Conservation (phyloP, 441 rosid species). For the Populus hybrid region DNA sequence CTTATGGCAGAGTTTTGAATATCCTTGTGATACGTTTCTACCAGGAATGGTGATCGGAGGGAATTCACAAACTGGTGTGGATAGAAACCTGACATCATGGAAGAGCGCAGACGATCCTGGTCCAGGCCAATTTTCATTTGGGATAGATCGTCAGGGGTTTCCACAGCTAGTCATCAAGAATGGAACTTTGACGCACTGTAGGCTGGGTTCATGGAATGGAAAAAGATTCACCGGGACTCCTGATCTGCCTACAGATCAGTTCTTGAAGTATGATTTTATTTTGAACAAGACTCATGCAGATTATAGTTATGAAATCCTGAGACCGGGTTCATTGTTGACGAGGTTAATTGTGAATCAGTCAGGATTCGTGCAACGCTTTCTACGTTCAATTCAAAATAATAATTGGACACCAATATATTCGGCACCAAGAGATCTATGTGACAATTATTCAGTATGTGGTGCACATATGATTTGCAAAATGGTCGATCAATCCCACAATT, state of each 20-base stretch:
- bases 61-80: constrained; percentile 6
- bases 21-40: constrained; percentile 19
- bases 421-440: not conserved
- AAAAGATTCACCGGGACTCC: constrained; percentile 12
- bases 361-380: not conserved
- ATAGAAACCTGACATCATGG: constrained; percentile 23
- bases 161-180: constrained; percentile 17
- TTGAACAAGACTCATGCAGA: constrained; percentile 3
- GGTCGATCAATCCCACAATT: not conserved
- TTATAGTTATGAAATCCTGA: not conserved
- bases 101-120: constrained; percentile 22
- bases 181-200: not conserved
- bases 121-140: not conserved
- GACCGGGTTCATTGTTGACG: rapidly evolving
- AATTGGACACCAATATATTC: rapidly evolving
- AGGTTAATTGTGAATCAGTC: not conserved
- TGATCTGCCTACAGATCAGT: not conserved
- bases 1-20: constrained; percentile 30
- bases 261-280: not conserved
- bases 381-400: rapidly evolving
- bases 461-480: not conserved
- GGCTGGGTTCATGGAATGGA: constrained; percentile 23
- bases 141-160: constrained; percentile 14
- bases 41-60: constrained; percentile 28
- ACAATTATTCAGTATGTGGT: not conserved